phyloP scores from a whole-genome alignment of 1,284 basidiomycete species.

The Moesziomyces antarcticus region DNA sequence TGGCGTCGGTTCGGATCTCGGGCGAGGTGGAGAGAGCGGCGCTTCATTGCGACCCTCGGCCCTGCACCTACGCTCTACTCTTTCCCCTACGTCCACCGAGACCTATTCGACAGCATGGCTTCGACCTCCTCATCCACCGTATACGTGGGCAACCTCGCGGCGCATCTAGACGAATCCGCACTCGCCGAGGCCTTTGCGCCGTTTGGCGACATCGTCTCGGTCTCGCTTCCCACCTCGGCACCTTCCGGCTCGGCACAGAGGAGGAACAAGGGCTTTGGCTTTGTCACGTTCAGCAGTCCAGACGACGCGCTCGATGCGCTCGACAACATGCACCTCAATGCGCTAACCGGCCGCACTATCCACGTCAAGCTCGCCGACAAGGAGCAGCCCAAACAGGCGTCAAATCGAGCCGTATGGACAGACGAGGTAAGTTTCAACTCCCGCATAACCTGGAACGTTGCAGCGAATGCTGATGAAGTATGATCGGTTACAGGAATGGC shows the following conservation, averaged over 20 bases:
- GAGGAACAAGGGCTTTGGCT: constrained; percentile 44
- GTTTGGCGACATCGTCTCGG: constrained; percentile 49
- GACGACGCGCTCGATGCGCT: constrained; percentile 45
- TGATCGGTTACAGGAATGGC: constrained; percentile 29
- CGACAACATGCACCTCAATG: constrained; percentile 55
- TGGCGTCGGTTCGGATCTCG: too few relatives aligned
- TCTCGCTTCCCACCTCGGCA: constrained; percentile 30
- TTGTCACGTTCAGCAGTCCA: constrained; percentile 32
- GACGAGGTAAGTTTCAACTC: constrained; percentile 26
- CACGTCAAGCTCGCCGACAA: constrained; percentile 42
- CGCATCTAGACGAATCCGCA: constrained; percentile 19
- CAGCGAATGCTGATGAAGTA: neutral
- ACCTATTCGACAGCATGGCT: neutral
- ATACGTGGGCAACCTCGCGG: constrained; percentile 36
- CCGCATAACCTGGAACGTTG: neutral
- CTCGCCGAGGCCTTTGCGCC: constrained; percentile 26
- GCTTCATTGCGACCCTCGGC: neutral
- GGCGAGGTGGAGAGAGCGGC: too few relatives aligned
- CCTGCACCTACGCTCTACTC: neutral
- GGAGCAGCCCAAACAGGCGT: neutral
- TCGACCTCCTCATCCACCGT: constrained; percentile 14
- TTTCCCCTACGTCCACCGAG: neutral
- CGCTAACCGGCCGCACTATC: constrained; percentile 19
- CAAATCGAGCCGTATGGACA: constrained; percentile 32
- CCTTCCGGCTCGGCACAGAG: constrained; percentile 1